These are phyloP conservation scores for Ophiostoma sp. DNA, from an alignment of 2,329 filamentous ascomycete genomes.

Conservation along the genomic window DNA sequence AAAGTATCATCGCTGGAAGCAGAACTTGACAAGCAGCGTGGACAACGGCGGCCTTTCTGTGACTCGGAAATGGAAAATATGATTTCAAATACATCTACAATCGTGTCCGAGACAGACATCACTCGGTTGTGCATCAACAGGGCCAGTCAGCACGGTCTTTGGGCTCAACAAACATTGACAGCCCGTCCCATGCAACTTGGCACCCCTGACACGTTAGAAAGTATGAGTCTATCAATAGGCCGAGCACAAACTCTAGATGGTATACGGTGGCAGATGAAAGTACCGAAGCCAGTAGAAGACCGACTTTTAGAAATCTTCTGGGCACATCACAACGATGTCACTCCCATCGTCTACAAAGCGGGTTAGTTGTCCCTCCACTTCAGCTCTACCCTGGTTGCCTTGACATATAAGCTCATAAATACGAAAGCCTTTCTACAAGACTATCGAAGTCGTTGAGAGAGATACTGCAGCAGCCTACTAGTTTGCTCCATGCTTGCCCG, in stretches of 20 bases:
- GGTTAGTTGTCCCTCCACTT: not conserved
- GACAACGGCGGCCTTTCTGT: not conserved
- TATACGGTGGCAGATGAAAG: slow-evolving; percentile 17
- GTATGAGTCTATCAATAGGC: not conserved
- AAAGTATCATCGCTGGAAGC: slow-evolving; percentile 20
- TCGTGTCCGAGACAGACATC: not conserved
- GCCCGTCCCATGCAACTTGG: not conserved
- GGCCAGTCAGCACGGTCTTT: not conserved
- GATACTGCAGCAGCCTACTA: slow-evolving; percentile 22
- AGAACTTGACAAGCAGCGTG: slow-evolving; percentile 1
- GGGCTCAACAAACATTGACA: not conserved
- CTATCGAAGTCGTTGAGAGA: slow-evolving; percentile 18
- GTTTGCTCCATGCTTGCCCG: slow-evolving; percentile 21
- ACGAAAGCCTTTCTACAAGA: slow-evolving; percentile 21
- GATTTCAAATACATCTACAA: not conserved
- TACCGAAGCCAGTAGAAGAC: slow-evolving; percentile 8
- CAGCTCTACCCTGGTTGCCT: not conserved
- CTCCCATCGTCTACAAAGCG: slow-evolving; percentile 21
- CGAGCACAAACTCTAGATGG: slow-evolving; percentile 1
- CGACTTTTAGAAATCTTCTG: slow-evolving; percentile 22
- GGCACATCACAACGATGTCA: slow-evolving; percentile 19
- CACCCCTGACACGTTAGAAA: slow-evolving; percentile 10
- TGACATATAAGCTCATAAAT: not conserved
- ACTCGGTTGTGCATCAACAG: slow-evolving; percentile 19
- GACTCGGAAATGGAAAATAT: not conserved